These are phyloP conservation scores for Heterobasidion irregulare DNA, from an alignment of 1,284 basidiomycete genomes.

Conservation along the genomic window DNA sequence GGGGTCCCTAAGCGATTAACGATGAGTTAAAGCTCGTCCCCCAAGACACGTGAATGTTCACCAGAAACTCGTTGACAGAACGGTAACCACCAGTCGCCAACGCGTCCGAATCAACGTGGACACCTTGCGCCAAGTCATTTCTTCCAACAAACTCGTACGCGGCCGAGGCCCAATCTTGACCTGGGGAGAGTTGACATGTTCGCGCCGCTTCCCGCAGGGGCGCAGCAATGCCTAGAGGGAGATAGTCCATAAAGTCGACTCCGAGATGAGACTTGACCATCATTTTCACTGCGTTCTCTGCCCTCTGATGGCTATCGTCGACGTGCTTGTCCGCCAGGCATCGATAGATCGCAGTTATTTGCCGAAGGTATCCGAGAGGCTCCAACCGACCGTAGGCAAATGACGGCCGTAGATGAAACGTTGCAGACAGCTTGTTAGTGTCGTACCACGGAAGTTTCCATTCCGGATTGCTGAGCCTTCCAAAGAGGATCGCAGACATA, in stretches of 20 bases:
- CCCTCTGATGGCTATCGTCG: constrained; percentile 46
- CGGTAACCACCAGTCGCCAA: constrained; percentile 44
- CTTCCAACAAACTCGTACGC: constrained; percentile 76
- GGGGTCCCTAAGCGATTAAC: constrained; percentile 14
- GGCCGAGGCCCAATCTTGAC: constrained; percentile 59
- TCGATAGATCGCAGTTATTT: constrained; percentile 46
- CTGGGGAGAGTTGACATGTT: constrained; percentile 74
- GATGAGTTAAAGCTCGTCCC: not conserved
- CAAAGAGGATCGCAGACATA: constrained; percentile 53
- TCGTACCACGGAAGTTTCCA: constrained; percentile 52
- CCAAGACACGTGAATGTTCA: constrained; percentile 20
- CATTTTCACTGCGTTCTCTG: constrained; percentile 52
- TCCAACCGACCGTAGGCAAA: constrained; percentile 54
- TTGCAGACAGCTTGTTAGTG: constrained; percentile 36
- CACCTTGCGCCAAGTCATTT: constrained; percentile 67
- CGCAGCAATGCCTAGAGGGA: constrained; percentile 71
- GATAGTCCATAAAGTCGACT: constrained; percentile 35
- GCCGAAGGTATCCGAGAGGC: constrained; percentile 40
- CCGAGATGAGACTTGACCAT: constrained; percentile 50
- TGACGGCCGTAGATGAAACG: constrained; percentile 45
- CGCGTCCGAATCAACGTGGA: constrained; percentile 31
- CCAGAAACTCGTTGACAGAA: constrained; percentile 50
- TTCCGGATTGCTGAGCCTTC: constrained; percentile 55
- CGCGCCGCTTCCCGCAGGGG: constrained; percentile 80
- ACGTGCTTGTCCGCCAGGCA: constrained; percentile 45